These are phyloP conservation scores for Hsuehochloa calcarea DNA, from an alignment of 176 grass and related monocot species.

Conservation along the genomic window DNA sequence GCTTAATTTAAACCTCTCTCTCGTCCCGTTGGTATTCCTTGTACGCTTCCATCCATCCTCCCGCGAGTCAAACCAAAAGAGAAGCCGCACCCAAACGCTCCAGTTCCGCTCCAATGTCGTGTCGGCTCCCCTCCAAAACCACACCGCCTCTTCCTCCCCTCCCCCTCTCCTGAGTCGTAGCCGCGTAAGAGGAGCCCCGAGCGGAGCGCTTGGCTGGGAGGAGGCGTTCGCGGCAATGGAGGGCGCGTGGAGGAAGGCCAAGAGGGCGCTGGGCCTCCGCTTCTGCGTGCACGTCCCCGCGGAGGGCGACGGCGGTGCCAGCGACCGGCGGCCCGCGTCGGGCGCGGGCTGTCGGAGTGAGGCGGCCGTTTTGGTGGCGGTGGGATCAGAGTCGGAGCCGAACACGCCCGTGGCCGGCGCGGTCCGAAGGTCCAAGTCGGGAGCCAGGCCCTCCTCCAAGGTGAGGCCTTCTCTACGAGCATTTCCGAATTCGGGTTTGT, in stretches of 20 bases:
- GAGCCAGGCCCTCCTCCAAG: constrained; percentile 63
- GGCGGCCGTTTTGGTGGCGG: not conserved
- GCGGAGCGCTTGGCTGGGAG: not conserved
- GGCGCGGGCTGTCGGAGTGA: constrained; percentile 16
- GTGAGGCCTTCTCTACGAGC: constrained; percentile 29
- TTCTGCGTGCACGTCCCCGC: constrained; percentile 45
- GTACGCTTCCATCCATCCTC: not conserved
- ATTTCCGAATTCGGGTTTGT: not conserved
- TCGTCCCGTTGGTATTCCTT: not conserved
- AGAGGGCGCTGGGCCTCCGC: constrained; percentile 53
- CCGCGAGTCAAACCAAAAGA: constrained; percentile 35
- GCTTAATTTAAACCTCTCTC: constrained; percentile 27
- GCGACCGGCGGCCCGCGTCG: not conserved
- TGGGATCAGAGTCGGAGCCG: constrained; percentile 5
- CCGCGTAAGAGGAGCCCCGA: not conserved
- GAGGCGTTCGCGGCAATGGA: constrained; percentile 47
- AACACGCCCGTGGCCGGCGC: constrained; percentile 15
- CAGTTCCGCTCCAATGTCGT: constrained; percentile 19
- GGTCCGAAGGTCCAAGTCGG: constrained; percentile 50
- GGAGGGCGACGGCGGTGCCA: not conserved
- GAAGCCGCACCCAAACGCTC: constrained; percentile 33
- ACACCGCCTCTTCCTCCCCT: not conserved
- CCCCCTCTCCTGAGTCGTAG: not conserved
- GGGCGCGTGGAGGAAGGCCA: constrained; percentile 72
- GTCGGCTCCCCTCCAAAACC: constrained; percentile 9